Conservation (phyloP, 1,284 basidiomycete species). For the Leccinum pallidistipes region DNA sequence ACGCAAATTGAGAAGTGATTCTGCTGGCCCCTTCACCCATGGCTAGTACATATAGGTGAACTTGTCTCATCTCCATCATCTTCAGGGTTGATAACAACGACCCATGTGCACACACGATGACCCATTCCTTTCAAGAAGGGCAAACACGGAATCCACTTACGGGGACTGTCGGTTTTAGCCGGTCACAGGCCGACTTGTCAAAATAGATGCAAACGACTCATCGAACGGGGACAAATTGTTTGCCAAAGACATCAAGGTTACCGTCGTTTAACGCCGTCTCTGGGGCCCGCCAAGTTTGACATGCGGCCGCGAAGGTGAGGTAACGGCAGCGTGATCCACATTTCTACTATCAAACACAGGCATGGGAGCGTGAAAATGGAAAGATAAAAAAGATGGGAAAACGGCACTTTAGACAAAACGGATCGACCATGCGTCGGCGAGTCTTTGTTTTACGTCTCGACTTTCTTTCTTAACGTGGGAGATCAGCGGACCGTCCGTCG, state of each 20-base stretch:
- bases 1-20: not conserved
- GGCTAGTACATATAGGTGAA: not conserved
- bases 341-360: not conserved
- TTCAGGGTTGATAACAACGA: not conserved
- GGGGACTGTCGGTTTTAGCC: not conserved
- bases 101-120: not conserved
- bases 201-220: not conserved
- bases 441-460: constrained; percentile 27
- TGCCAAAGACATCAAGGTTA: not conserved
- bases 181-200: not conserved
- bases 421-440: constrained; percentile 23
- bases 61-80: constrained; percentile 11
- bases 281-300: not conserved
- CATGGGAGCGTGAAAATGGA: not conserved
- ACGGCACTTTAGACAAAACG: not conserved
- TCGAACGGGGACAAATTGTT: not conserved
- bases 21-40: not conserved
- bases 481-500: not conserved
- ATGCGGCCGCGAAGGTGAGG: not conserved
- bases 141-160: not conserved
- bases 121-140: not conserved
- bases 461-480: not conserved
- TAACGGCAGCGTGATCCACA: not conserved
- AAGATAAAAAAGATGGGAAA: not conserved
- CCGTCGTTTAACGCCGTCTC: not conserved